A percentile compares a stretch with the other conserved stretches of the same genome.
phyloP scores from a whole-genome alignment of 2,329 filamentous ascomycete species.

The Pseudogymnoascus sp. region DNA sequence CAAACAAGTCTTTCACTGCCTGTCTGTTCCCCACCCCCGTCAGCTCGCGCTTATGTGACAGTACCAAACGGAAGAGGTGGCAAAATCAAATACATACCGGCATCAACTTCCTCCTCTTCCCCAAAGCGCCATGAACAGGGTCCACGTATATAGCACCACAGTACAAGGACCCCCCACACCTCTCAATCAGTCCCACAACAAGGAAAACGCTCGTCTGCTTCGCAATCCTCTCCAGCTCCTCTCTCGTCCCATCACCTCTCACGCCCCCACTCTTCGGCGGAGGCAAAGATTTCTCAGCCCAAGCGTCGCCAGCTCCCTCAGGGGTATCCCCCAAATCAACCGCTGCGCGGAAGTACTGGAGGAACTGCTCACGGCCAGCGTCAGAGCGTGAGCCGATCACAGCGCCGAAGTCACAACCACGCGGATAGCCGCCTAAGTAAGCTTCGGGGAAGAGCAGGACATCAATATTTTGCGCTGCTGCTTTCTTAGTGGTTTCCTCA shows the following conservation, averaged over 20 bases:
- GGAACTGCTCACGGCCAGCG: constrained; percentile 70
- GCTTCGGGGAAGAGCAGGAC: constrained; percentile 87
- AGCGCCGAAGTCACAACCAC: constrained; percentile 69
- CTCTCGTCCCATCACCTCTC: constrained; percentile 67
- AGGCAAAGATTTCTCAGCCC: constrained; percentile 55
- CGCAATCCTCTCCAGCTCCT: constrained; percentile 69
- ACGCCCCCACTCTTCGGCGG: constrained; percentile 33
- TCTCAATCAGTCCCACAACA: constrained; percentile 72
- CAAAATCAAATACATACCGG: constrained; percentile 47
- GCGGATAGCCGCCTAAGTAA: constrained; percentile 84
- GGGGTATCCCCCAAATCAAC: constrained; percentile 79
- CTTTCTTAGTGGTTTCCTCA: constrained; percentile 51
- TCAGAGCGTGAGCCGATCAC: constrained; percentile 60
- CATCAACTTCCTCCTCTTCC: constrained; percentile 88
- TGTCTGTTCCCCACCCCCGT: constrained; percentile 39
- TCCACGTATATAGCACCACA: constrained; percentile 78
- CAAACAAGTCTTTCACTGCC: constrained; percentile 76
- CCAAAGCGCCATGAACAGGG: constrained; percentile 61
- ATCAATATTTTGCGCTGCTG: constrained; percentile 48
- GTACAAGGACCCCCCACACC: constrained; percentile 72
- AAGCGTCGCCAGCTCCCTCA: constrained; percentile 59
- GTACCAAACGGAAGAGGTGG: neutral
- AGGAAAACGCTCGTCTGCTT: constrained; percentile 73
- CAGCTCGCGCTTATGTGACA: neutral
- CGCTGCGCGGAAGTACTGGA: constrained; percentile 68